Base-by-base conservation (phyloP, 257 asterid genomes). In the Dorcoceras hygrometricum region DNA sequence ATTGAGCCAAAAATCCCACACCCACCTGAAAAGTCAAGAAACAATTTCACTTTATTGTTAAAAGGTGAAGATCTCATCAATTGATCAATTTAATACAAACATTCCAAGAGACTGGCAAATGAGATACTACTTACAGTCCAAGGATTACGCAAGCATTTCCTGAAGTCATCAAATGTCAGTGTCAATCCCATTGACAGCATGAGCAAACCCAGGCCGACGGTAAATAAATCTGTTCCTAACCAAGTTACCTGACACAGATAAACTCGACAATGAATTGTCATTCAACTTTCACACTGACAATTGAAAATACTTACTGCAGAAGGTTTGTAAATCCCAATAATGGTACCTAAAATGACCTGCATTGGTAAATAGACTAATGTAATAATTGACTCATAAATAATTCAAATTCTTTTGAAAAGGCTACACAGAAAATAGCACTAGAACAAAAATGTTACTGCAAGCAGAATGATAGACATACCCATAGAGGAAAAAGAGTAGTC, bases 141-240 rank as follows among this genome's bases (percentile, higher is more conserved):
- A 2, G 98, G 97, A 78, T 92, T 92, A 78, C 97, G 89, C 54
- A 90, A 80, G 81, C 98, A 92, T 64, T 96, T 79, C 79, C 86
- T 82, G 54, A 89, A 92, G 84, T 92, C 98, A 72, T 89, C 96
- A 75, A 92, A 92, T 27, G 89, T 92, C 75, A 92, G 84, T 1
- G 98, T 92, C 84, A 92, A 77, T 67, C 98, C 98, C 98, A 92
- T 92, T 3, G 96, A 92, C 66, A 92, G 97, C 98, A 92, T 92
- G 76, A 92, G 98, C 73, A 89, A 92, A 75, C 98, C 98, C 85
- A 92, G 83, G 55, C 96, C 96, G 72, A 89, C 74, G 11, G 98
- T 92, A 73, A 92, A 92, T 3, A 92, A 82, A 73, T 92, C 97
- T 24, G 96, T 92, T 76, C 88, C 76, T 76, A 92, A 82, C 98